phyloP scores from a whole-genome alignment of 768 basidiomycete genomes.

The Galerina marginata region DNA sequence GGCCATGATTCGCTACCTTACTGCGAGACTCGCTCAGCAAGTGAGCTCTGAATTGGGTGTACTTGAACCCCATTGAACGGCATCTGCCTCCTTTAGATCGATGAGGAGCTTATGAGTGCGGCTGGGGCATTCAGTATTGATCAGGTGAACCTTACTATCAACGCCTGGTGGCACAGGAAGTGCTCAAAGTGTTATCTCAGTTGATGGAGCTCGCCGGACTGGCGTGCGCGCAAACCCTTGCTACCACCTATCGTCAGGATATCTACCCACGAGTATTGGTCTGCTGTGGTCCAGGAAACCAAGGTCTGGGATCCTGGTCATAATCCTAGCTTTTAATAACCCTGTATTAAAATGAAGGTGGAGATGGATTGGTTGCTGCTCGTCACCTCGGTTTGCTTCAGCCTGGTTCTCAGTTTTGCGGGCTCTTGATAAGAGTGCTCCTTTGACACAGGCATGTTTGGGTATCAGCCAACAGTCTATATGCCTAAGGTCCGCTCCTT shows the following conservation, averaged over 20 bases:
- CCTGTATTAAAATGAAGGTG: conserved; percentile 48
- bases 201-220: conserved; percentile 97
- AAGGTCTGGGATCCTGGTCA: conserved; percentile 49
- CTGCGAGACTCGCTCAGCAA: conserved; percentile 79
- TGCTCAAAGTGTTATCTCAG: conserved; percentile 40
- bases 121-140: conserved; percentile 95
- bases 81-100: conserved; percentile 62
- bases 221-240: conserved; percentile 88
- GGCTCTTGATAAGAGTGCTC: no score
- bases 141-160: conserved; percentile 55
- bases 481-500: conserved; percentile 81
- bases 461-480: conserved; percentile 87
- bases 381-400: conserved; percentile 75
- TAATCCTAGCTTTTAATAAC: neutral
- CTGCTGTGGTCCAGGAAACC: conserved; percentile 97
- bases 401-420: neutral
- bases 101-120: conserved; percentile 89
- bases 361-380: conserved; percentile 96
- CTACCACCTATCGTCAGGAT: conserved; percentile 73
- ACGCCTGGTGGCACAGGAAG: neutral
- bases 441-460: conserved; percentile 78
- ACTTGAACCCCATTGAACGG: neutral
- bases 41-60: conserved; percentile 38
- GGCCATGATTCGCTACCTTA: conserved; percentile 69
- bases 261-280: conserved; percentile 83